phyloP scores from a whole-genome alignment of 441 rosid genomes.

The Rhodomyrtus psidioides region DNA sequence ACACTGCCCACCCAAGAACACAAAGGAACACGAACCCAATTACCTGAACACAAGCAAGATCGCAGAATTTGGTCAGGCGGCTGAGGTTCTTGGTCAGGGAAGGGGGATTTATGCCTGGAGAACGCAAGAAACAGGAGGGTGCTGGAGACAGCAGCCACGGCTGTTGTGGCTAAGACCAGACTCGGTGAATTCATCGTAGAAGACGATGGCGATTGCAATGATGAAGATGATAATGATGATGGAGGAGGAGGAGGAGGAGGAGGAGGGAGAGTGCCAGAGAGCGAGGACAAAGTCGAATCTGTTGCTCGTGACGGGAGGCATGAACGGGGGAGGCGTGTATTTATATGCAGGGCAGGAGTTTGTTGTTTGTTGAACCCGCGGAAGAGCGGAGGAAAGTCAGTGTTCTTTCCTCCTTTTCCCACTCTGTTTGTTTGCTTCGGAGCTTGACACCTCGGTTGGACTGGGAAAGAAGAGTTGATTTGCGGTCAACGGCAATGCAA shows the following conservation, averaged over 20 bases:
- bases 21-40: background rate
- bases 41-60: constrained; percentile 66
- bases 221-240: background rate
- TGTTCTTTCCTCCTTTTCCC: background rate
- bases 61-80: constrained; percentile 24
- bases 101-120: constrained; percentile 26
- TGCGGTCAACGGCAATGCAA: background rate
- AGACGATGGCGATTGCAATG: background rate
- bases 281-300: background rate
- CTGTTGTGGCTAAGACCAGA: constrained; percentile 54
- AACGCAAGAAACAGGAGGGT: constrained; percentile 57
- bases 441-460: background rate
- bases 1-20: background rate
- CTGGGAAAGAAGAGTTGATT: background rate
- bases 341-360: background rate
- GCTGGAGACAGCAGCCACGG: constrained; percentile 63
- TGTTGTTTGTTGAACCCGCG: background rate
- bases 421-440: background rate
- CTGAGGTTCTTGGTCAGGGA: background rate
- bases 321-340: background rate
- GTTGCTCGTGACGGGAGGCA: background rate
- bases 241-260: background rate
- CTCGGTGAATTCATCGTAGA: constrained; percentile 25
- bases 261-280: background rate
- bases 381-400: background rate